These are phyloP conservation scores for Chlamydomonas sp. DNA, from an alignment of 139 green algal species.

Conservation along the genomic window DNA sequence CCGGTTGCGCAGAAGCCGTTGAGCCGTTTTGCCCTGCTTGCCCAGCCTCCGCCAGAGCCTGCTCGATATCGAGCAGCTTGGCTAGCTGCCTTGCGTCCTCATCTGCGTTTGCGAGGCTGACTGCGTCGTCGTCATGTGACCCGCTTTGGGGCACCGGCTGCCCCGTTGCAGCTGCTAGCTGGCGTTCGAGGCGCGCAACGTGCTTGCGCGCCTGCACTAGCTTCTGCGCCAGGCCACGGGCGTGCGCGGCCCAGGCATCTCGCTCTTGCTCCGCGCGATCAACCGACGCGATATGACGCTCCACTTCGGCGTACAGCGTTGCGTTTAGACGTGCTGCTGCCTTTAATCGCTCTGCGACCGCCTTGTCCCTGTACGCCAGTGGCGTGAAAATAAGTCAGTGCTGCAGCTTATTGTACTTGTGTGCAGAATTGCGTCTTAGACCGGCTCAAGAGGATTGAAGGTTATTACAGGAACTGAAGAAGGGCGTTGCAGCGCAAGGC, in stretches of 20 bases:
- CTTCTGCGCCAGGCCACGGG: slow-evolving; percentile 36
- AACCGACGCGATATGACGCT: slow-evolving; percentile 27
- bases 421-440: too few relatives aligned
- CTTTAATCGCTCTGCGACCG: slow-evolving; percentile 53
- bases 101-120: not conserved
- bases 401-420: too few relatives aligned
- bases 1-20: not conserved
- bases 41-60: not conserved
- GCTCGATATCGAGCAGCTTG: slow-evolving; percentile 10
- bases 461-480: too few relatives aligned
- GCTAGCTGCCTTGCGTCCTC: not conserved
- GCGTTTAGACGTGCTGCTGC: slow-evolving; percentile 58
- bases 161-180: not conserved
- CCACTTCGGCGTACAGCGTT: slow-evolving; percentile 53
- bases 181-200: not conserved
- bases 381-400: too few relatives aligned
- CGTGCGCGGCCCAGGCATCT: slow-evolving; percentile 56
- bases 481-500: too few relatives aligned
- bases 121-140: too few relatives aligned
- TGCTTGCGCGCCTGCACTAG: slow-evolving; percentile 41
- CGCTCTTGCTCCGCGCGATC: slow-evolving; percentile 44
- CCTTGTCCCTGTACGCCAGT: slow-evolving; percentile 37
- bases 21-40: not conserved
- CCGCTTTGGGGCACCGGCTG: not conserved
- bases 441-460: too few relatives aligned